phyloP scores from a whole-genome alignment of 257 asterid genomes.

The Solanum chiquidenum region DNA sequence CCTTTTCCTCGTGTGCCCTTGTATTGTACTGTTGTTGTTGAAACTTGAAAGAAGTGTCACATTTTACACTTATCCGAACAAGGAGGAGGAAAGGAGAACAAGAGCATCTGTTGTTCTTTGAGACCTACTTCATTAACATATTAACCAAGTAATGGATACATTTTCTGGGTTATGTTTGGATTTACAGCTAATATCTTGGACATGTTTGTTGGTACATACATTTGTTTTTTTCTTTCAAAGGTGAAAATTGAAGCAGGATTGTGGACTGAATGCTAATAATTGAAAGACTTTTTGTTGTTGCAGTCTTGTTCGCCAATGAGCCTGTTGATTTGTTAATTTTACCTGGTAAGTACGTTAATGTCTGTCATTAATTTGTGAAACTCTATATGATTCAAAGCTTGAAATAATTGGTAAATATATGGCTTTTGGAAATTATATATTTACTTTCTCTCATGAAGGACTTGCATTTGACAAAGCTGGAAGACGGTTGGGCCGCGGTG shows the following conservation, averaged over 20 bases:
- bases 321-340: slow-evolving; percentile 84
- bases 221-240: neutral
- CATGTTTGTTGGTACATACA: neutral
- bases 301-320: slow-evolving; percentile 78
- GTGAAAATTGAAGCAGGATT: neutral
- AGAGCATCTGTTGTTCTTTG: neutral
- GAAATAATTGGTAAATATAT: neutral
- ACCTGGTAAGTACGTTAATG: slow-evolving; percentile 53
- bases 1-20: neutral
- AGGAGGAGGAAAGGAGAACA: neutral
- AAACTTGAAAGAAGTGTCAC: neutral
- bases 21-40: neutral
- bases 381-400: neutral
- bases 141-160: neutral
- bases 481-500: slow-evolving; percentile 95
- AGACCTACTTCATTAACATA: neutral
- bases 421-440: neutral
- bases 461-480: slow-evolving; percentile 93
- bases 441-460: slow-evolving; percentile 29
- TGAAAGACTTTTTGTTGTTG: slow-evolving; percentile 6
- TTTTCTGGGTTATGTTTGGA: neutral
- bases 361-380: neutral
- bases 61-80: neutral
- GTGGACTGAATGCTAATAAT: neutral
- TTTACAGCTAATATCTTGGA: neutral